Evolutionary conservation across 129 eudicot species (phyloP).

Genomic region (Deinandra increscens): DNA sequence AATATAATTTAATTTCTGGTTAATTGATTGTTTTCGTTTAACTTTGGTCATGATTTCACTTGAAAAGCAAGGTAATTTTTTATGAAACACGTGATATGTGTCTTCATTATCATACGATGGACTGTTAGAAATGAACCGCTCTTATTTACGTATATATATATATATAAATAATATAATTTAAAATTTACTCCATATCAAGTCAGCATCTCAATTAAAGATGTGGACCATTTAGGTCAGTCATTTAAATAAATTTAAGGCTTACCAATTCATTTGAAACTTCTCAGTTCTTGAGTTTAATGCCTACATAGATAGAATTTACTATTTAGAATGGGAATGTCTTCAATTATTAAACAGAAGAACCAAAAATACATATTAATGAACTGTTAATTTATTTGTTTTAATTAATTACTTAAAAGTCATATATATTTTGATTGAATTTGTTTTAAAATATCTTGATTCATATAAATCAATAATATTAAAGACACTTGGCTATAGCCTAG

Average conservation of each 20-base stretch:
- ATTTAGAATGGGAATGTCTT: not conserved
- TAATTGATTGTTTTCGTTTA: too few relatives aligned
- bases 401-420: not conserved
- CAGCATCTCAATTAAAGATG: slow-evolving; percentile 26
- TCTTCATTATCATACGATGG: too few relatives aligned
- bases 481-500: too few relatives aligned
- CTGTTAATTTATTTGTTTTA: not conserved
- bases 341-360: not conserved
- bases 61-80: too few relatives aligned
- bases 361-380: not conserved
- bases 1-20: too few relatives aligned
- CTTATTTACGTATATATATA: not conserved
- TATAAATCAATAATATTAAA: not conserved
- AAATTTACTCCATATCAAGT: slow-evolving; percentile 24
- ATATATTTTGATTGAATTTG: not conserved
- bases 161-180: not conserved
- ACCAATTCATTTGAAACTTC: slow-evolving; percentile 11
- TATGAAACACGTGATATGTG: too few relatives aligned
- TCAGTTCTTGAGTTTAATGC: not conserved
- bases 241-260: slow-evolving; percentile 20
- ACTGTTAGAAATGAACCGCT: too few relatives aligned
- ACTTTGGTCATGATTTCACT: too few relatives aligned
- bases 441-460: not conserved
- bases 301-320: too few relatives aligned
- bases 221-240: slow-evolving; percentile 22